Evolutionary conservation across 345 rosid genomes (phyloP), one percentile per base, ranked within the genome.

Genomic region (Durio zibethinus): DNA sequence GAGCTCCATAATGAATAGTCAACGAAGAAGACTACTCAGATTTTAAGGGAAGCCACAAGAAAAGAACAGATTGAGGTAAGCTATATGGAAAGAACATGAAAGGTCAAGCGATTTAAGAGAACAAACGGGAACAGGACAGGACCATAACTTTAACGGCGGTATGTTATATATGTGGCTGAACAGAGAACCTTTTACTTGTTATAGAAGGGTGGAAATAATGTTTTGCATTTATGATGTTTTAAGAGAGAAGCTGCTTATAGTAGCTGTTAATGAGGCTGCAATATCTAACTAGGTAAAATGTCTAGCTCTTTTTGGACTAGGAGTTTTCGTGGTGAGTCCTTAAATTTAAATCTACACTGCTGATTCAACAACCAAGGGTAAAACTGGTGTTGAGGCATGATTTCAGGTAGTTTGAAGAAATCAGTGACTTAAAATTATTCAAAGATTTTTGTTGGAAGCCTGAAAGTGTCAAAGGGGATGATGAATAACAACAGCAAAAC

Each of bases 11-110:
- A 6, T 23, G 21, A 4, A 66, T 2, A 2, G 36, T 48, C 18
- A 73, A 6, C 4, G 80, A 14, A 15, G 80, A 81, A 64, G 83
- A 64, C 69, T 77, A 31, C 1, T 31, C 33, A 31, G 33, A 33
- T 15, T 81, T 20, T 8, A 3, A 4, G 2, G 59, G 47, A 66
- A 81, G 3, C 15, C 76, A 66, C 7, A 78, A 64, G 14, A 10
- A 47, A 31, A 31, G 33, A 31, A 31, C 33, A 31, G 33, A 31
- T 31, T 31, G 33, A 31, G 33, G 33, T 31, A 31, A 31, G 1
- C 33, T 31, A 31, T 31, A 33, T 68, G 68, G 20, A 54, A 1
- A 78, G 76, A 78, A 50, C 84, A 77, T 2, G 76, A 81, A 78
- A 78, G 47, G 40, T 78, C 81, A 45, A 74, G 31, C 45, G 20